Evolutionary conservation across 2,329 filamentous ascomycete genomes (phyloP).

Genomic region (Hypoxylon sp.): DNA sequence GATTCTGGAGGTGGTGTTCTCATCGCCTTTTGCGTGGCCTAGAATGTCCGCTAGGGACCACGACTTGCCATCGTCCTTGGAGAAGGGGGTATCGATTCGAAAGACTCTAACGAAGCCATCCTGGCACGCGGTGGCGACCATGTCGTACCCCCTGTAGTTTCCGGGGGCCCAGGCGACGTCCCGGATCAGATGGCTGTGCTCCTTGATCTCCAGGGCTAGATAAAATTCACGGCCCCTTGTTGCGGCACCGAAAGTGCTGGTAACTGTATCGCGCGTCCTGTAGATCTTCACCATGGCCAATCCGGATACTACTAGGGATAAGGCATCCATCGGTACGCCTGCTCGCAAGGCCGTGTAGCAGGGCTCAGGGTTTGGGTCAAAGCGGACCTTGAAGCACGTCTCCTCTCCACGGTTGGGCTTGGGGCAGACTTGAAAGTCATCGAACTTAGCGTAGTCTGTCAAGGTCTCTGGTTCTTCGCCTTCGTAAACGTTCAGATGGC

Average conservation of each 20-base stretch:
- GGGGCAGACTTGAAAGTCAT: conserved; percentile 77
- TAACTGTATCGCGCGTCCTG: conserved; percentile 70
- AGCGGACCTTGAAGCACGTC: conserved; percentile 83
- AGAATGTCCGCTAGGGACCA: conserved; percentile 59
- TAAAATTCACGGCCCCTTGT: conserved; percentile 81
- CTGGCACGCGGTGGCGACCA: conserved; percentile 90
- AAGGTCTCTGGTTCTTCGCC: conserved; percentile 85
- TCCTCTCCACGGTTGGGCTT: conserved; percentile 82
- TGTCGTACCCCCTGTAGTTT: conserved; percentile 87
- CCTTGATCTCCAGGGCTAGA: conserved; percentile 76
- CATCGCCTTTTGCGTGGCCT: conserved; percentile 48
- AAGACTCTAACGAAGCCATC: conserved; percentile 93
- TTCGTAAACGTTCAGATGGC: conserved; percentile 80
- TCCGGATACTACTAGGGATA: conserved; percentile 84
- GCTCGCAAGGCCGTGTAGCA: conserved; percentile 80
- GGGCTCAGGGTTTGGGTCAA: conserved; percentile 86
- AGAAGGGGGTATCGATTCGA: conserved; percentile 70
- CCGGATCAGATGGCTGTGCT: conserved; percentile 79
- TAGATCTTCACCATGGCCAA: conserved; percentile 87
- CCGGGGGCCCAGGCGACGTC: conserved; percentile 94
- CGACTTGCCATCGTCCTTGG: conserved; percentile 55
- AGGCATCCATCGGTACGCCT: conserved; percentile 79
- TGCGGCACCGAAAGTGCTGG: conserved; percentile 58
- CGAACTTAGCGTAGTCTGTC: conserved; percentile 76
- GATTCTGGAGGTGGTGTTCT: conserved; percentile 33